Evolutionary conservation across 495 filamentous ascomycete genomes (phyloP), one percentile per base, ranked within the genome.

Genomic region (Penicillium salamii): DNA sequence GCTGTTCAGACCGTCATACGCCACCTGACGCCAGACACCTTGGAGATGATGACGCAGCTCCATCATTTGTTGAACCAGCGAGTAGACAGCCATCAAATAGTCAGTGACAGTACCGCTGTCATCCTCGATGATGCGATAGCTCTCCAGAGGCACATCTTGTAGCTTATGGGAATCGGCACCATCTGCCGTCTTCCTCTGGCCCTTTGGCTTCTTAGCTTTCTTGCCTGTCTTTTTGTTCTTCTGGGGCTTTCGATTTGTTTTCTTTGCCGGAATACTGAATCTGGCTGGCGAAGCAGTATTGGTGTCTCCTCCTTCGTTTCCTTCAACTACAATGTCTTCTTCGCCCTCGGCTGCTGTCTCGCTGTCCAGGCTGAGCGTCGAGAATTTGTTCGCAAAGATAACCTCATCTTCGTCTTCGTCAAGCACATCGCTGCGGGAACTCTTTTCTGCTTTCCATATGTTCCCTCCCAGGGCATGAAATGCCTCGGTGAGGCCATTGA

Each of bases 81-180:
- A 58, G 37, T 65, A 67, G n/a, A 65, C 65, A 19, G 71, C 70
- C 56, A 75, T 61, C 14, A 70, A 48, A 53, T 72, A 74, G 21
- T 72, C 66, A 32, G 48, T 53, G 15, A 26, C 23, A 26, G 23
- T 26, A 26, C 23, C 23, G 23, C 23, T 26, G 8, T 64, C 50
- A 39, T 71, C 62, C 42, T 72, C 60, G 35, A 76, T 72, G 52
- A 79, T 69, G 38, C 61, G 66, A 53, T 71, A 78, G 45, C 60
- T 72, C 46, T 76, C 76, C 21, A 78, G 46, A 6, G 67, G 69
- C 23, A 26, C 23, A 23, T 70, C 41, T 18, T 68, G 56, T 19
- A 60, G 54, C 18, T 7, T 15, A 11, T 39, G 6, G 9, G 36
- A 23, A 18, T 18, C 7, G 18, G 36, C 17, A 18, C 36, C 17